Conservation (phyloP, 2,329 filamentous ascomycete species). For the Trichophyton simii region DNA sequence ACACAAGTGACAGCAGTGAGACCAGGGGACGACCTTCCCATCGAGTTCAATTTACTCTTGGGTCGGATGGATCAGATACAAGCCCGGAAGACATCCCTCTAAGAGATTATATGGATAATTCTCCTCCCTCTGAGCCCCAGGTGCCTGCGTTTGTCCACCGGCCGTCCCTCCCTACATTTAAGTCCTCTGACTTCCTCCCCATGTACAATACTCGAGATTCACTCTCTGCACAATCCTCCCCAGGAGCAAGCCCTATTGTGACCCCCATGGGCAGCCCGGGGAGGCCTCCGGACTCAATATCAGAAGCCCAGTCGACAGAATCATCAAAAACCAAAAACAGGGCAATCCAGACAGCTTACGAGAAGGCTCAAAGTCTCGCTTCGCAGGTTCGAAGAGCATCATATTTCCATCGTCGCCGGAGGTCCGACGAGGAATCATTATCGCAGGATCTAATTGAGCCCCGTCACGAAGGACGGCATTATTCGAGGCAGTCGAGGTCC, state of each 20-base stretch:
- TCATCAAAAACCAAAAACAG: conserved; percentile 18
- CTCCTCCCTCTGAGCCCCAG: not conserved
- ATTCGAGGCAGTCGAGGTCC: not conserved
- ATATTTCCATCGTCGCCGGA: conserved; percentile 12
- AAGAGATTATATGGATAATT: not conserved
- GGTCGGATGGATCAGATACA: not conserved
- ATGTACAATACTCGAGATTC: not conserved
- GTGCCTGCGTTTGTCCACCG: not conserved
- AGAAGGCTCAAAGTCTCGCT: conserved; percentile 23
- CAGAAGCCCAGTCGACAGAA: not conserved
- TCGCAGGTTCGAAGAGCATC: conserved; percentile 23
- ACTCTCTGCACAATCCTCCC: not conserved
- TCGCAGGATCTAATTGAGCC: not conserved
- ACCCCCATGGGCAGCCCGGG: not conserved
- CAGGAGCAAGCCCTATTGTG: not conserved
- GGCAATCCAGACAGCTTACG: conserved; percentile 24
- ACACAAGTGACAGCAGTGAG: not conserved
- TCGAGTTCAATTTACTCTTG: conserved; percentile 9
- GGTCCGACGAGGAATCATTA: not conserved
- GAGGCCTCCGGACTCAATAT: not conserved
- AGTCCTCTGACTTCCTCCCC: not conserved
- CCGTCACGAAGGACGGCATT: not conserved
- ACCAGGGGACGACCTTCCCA: not conserved
- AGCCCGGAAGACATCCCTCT: conserved; percentile 1
- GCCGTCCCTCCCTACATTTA: not conserved